phyloP scores from a whole-genome alignment of 768 basidiomycete genomes.

The Pleurotus platypus region DNA sequence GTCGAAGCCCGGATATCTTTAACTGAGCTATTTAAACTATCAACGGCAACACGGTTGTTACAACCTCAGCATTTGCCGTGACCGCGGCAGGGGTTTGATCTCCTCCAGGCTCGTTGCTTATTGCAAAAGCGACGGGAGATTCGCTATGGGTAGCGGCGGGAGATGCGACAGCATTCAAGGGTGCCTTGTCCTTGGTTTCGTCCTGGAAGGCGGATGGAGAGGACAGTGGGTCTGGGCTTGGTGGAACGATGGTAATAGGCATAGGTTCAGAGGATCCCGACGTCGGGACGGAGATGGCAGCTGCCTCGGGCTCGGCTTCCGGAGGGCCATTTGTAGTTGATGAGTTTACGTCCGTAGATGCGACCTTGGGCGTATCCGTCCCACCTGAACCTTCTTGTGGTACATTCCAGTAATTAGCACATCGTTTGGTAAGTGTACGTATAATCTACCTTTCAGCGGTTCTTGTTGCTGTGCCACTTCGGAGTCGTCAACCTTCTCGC shows the following conservation, averaged over 20 bases:
- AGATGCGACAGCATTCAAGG: too few relatives aligned
- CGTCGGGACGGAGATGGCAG: background rate
- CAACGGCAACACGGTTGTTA: too few relatives aligned
- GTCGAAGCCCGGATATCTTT: too few relatives aligned
- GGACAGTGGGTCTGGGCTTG: background rate
- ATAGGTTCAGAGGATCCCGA: background rate
- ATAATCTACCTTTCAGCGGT: background rate
- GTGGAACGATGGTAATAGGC: background rate
- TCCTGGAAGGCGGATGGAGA: too few relatives aligned
- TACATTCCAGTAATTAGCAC: too few relatives aligned
- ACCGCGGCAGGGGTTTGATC: too few relatives aligned
- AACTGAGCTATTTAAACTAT: too few relatives aligned
- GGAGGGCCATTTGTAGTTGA: background rate
- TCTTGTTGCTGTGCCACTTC: background rate
- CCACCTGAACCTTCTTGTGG: background rate
- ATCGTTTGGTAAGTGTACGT: background rate
- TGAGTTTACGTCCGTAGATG: background rate
- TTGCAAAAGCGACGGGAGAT: too few relatives aligned
- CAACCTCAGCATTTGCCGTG: too few relatives aligned
- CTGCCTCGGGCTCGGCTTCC: background rate
- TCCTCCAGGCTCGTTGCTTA: too few relatives aligned
- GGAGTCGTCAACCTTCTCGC: constrained; percentile 9
- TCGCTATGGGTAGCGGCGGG: too few relatives aligned
- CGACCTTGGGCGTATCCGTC: background rate
- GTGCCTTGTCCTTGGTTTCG: too few relatives aligned